Evolutionary conservation across 768 basidiomycete species (phyloP), one percentile per base, ranked within the genome.

Genomic region (Tubosaeta brunneosetosa): DNA sequence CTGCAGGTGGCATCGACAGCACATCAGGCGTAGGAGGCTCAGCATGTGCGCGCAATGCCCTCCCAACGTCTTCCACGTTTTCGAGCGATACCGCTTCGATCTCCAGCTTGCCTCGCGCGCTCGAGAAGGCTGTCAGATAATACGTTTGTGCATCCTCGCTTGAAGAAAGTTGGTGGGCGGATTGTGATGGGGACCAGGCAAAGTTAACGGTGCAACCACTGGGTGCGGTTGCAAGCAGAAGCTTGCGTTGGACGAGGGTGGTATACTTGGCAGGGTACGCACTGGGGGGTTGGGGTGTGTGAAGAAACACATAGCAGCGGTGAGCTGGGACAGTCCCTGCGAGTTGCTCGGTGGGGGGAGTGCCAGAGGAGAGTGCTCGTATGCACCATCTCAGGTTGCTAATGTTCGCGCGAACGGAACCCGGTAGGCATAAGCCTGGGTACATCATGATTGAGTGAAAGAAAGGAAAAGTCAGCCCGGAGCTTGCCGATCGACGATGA

Each of bases 191-290:
- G 22, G 74, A 69, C 80, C 80, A 86, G 16, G 79, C 74, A 61
- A 84, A 82, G 64, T 87, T 88, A 56, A 84, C 80, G 3, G 77
- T 54, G 6, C 77, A 83, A 7, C 81, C 80, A 74, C 74, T 80
- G 60, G 71, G 69, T 31, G 65, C 59, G 7, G 72, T 70, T 17
- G 70, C 70, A 10, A 77, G 64, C 50, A 77, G 75, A 34, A 88
- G 69, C 10, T 72, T 75, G 16, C 77, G 73, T 40, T 82, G 79
- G 1, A 86, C 53, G 2, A 76, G 70, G 0, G 83, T 79, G 2
- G 73, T 66, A 27, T 75, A 64, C 19, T 73, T 74, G 31, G 75
- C 59, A 2, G 83, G 77, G 57, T 81, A 85, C 11, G 63, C 47
- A 9, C 72, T 59, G 0, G 84, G 84, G 6, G 83, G 75, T 6